Conservation (phyloP, 768 basidiomycete species). For the Sporobolomyces pararoseus region DNA sequence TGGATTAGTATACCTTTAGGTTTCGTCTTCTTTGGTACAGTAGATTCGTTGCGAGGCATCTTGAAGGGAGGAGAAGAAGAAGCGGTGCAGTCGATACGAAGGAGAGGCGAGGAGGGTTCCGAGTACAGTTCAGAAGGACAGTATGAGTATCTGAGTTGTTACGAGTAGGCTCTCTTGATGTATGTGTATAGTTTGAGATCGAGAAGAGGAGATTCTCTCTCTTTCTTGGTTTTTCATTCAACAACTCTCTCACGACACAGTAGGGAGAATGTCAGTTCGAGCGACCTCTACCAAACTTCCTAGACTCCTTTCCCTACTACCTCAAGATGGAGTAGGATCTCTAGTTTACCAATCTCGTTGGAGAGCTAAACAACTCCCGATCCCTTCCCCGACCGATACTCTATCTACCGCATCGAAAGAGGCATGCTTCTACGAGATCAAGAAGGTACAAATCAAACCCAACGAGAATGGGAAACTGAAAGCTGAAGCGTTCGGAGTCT, state of each 20-base stretch:
- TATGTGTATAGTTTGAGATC: not conserved
- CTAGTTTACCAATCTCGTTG: slow-evolving; percentile 17
- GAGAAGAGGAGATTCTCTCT: not conserved
- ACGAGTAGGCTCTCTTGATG: not conserved
- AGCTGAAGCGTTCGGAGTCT: slow-evolving; percentile 17
- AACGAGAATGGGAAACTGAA: not conserved
- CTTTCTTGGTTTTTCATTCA: not conserved
- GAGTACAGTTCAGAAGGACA: not conserved
- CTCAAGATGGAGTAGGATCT: slow-evolving; percentile 27
- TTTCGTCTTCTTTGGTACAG: slow-evolving; percentile 20
- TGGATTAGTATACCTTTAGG: too few species aligned
- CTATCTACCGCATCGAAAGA: not conserved
- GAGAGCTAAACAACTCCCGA: slow-evolving; percentile 26
- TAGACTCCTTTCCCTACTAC: slow-evolving; percentile 26
- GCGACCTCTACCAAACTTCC: not conserved
- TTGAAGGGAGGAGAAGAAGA: not conserved
- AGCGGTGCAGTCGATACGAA: not conserved
- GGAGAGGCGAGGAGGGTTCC: not conserved
- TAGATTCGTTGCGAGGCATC: slow-evolving; percentile 29
- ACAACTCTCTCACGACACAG: not conserved
- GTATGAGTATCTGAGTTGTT: too few species aligned
- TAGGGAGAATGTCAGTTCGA: not conserved
- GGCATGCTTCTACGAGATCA: slow-evolving; percentile 32
- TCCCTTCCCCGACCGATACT: slow-evolving; percentile 7
- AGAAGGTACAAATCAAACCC: not conserved